These are phyloP conservation scores for Trichoderma arundinaceum DNA, from an alignment of 2,329 filamentous ascomycete species.

Conservation along the genomic window DNA sequence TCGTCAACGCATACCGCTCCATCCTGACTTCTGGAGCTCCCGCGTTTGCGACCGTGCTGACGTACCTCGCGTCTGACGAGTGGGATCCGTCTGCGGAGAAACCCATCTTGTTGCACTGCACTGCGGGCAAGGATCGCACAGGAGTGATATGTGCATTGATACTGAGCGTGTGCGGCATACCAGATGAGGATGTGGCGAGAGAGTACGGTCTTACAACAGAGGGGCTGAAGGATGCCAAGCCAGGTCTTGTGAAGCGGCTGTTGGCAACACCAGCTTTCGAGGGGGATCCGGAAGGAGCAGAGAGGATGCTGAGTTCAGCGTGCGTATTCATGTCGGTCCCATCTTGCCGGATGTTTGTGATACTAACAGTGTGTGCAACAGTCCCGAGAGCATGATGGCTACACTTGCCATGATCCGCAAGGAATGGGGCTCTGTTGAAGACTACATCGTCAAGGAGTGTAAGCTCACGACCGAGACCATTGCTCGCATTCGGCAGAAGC, in stretches of 20 bases:
- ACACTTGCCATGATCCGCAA: conserved; percentile 60
- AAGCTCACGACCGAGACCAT: conserved; percentile 63
- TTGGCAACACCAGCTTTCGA: conserved; percentile 57
- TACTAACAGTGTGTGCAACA: conserved; percentile 34
- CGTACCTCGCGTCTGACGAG: conserved; percentile 54
- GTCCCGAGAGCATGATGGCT: conserved; percentile 56
- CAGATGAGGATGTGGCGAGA: conserved; percentile 62
- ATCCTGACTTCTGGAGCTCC: conserved; percentile 61
- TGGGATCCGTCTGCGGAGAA: conserved; percentile 31
- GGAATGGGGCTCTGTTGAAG: conserved; percentile 67
- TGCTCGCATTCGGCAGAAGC: conserved; percentile 55
- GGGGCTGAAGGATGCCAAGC: conserved; percentile 61
- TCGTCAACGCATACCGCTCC: conserved; percentile 66
- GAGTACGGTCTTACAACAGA: conserved; percentile 73
- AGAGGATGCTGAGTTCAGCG: conserved; percentile 53
- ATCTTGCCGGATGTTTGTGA: no score
- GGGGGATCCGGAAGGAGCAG: conserved; percentile 52
- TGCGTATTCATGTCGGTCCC: conserved; percentile 41
- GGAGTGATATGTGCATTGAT: conserved; percentile 72
- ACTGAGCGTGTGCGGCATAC: conserved; percentile 66
- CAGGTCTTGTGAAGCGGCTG: conserved; percentile 56
- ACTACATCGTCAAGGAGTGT: conserved; percentile 65
- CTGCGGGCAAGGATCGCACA: conserved; percentile 78
- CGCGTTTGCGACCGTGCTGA: conserved; percentile 59
- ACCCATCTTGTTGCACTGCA: conserved; percentile 73